Percentiles rank a stretch among this genome's conserved stretches.
Evolutionary conservation across 108 stramenopile genomes (phyloP).

Genomic region (Skeletonema marinoi): DNA sequence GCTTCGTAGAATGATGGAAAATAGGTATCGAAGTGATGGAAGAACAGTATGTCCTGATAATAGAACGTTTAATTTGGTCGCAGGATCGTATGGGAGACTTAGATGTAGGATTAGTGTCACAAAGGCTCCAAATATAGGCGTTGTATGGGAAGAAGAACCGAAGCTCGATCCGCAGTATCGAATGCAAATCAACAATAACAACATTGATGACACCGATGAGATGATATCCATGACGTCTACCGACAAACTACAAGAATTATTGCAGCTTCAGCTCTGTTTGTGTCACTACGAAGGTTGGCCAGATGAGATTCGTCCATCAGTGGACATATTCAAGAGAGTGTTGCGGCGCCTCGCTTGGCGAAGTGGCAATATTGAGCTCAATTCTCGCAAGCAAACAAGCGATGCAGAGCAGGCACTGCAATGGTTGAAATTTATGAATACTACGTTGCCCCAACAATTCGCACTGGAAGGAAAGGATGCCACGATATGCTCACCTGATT

Average conservation of each 20-base stretch:
- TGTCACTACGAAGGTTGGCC: conserved; percentile 49
- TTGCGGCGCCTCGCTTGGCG: conserved; percentile 30
- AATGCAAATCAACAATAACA: not conserved
- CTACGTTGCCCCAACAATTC: conserved; percentile 11
- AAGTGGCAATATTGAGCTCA: conserved; percentile 2
- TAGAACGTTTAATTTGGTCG: conserved; percentile 39
- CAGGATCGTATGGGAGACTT: conserved; percentile 47
- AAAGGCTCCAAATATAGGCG: not conserved
- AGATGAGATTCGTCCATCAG: conserved; percentile 21
- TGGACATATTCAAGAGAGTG: conserved; percentile 37
- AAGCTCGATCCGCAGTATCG: conserved; percentile 17
- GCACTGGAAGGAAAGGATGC: not conserved
- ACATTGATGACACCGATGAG: conserved; percentile 9
- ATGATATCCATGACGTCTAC: conserved; percentile 23
- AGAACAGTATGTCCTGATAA: conserved; percentile 50
- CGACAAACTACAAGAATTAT: conserved; percentile 39
- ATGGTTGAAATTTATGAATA: conserved; percentile 41
- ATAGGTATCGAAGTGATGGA: conserved; percentile 47
- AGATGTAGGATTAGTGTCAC: not conserved
- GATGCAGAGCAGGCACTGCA: conserved; percentile 35
- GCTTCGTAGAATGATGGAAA: conserved; percentile 59
- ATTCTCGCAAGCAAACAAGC: conserved; percentile 5
- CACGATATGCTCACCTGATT: conserved; percentile 31
- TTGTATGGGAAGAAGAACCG: conserved; percentile 38
- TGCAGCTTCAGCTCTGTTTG: conserved; percentile 40